Evolutionary conservation across 78 protist genomes (phyloP).

Genomic region (Dictyostelium firmibasis): DNA sequence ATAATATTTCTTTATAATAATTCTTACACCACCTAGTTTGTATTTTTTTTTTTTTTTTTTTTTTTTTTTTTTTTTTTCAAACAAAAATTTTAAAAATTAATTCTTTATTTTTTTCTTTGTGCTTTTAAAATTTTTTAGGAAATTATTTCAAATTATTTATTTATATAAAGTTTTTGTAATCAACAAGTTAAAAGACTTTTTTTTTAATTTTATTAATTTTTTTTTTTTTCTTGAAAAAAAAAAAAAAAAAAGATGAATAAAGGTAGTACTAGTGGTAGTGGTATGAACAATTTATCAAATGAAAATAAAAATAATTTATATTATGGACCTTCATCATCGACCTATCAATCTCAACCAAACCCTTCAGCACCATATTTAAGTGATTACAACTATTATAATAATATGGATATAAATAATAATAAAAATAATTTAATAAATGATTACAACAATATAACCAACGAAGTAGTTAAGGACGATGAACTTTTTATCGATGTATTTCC

Average conservation of each 20-base stretch:
- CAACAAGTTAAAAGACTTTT: too few species aligned
- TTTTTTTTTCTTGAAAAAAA: too few species aligned
- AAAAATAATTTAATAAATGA: background rate
- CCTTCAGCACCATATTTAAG: background rate
- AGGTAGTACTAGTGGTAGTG: background rate
- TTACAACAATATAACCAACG: background rate
- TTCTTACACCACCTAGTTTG: background rate
- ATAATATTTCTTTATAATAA: background rate
- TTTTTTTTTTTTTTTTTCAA: background rate
- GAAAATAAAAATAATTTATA: background rate
- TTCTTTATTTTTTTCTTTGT: background rate
- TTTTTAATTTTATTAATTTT: too few species aligned
- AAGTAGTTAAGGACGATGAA: background rate
- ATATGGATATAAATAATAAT: background rate
- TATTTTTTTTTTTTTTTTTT: background rate
- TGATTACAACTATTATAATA: background rate
- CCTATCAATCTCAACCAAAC: background rate
- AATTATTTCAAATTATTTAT: background rate
- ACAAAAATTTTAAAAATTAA: background rate
- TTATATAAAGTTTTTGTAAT: too few species aligned
- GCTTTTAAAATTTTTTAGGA: background rate
- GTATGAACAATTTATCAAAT: background rate
- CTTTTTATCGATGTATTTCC: constrained; percentile 10
- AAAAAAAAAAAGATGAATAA: background rate
- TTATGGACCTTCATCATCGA: background rate